Evolutionary conservation across 345 rosid genomes (phyloP), one percentile per base, ranked within the genome.

Genomic region (Arabidopsis suecica): DNA sequence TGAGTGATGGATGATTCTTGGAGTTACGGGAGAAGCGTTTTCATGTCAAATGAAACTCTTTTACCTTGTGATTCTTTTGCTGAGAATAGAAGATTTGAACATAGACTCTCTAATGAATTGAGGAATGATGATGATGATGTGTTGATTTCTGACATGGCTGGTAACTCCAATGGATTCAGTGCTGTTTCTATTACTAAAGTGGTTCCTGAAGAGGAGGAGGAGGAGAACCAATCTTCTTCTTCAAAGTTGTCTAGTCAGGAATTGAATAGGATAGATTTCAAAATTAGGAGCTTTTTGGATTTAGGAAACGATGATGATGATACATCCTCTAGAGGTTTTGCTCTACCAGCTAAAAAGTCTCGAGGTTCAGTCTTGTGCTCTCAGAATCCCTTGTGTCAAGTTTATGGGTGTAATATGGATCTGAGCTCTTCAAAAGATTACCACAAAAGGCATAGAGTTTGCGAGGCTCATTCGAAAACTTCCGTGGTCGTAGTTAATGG

Each of bases 391-490:
- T 73, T 65, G 62, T 90, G 96, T 81, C 94, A 84, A 86, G 98
- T 90, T 4, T 81, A 82, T 80, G 90, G 90, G 1, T 93, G 96
- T 57, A 83, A 82, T 69, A 86, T 82, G 87, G 93, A 93, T 82
- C 84, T 93, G n/a, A 87, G 83, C 78, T 84, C 83, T 42, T 84
- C 82, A 0, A 90, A 91, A 78, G 91, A 85, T 68, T 93, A 93
- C 79, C 86, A 93, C 80, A 86, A 82, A 85, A 82, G 88, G 83
- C 96, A 91, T 65, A 90, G 84, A 83, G 97, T 93, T 44, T 91
- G 98, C 45, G 95, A 89, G 63, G 74, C 61, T 69, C 98, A 93
- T 81, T 83, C 97, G 2, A 93, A 93, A 82, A 77, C 90, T 16
- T 75, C 95, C 0, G 78, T 71, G 57, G 98, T 89, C 9, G 74